A percentile compares a stretch with the other conserved stretches of the same genome.
phyloP scores from a whole-genome alignment of 2,329 filamentous ascomycete species.

The Ceratocystis ficicola region DNA sequence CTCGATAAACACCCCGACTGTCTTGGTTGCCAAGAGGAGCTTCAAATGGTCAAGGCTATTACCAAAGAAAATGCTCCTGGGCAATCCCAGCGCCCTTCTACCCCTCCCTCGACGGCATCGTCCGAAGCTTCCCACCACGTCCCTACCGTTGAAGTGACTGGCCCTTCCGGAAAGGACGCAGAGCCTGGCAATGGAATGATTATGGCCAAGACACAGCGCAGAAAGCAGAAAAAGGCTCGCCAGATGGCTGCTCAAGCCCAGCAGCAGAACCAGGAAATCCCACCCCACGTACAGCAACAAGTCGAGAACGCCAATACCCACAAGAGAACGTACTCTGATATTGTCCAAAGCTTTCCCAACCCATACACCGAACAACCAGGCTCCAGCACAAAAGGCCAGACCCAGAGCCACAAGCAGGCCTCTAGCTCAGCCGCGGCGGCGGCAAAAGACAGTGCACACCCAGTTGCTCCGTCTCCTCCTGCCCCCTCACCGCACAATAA shows the following conservation, averaged over 20 bases:
- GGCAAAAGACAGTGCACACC: constrained; percentile 9
- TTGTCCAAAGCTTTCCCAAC: background rate
- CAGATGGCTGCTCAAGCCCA: background rate
- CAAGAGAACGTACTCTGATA: background rate
- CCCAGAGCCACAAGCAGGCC: background rate
- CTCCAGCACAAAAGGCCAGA: background rate
- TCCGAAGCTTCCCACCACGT: background rate
- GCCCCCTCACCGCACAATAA: background rate
- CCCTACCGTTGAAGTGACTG: background rate
- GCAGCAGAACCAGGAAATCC: background rate
- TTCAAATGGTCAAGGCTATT: background rate
- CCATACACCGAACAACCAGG: background rate
- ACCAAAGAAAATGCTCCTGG: background rate
- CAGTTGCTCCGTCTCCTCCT: constrained; percentile 6
- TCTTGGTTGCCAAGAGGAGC: constrained; percentile 2
- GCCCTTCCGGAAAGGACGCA: background rate
- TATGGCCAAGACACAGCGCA: background rate
- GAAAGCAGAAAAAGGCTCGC: constrained; percentile 11
- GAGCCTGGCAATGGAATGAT: background rate
- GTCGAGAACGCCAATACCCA: background rate
- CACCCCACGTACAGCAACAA: constrained; percentile 7
- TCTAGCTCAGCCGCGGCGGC: background rate
- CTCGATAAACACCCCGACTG: constrained; percentile 15
- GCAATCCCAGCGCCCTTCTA: background rate
- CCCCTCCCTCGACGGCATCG: constrained; percentile 1